These are phyloP conservation scores for Aspergillus glaucus DNA, from an alignment of 2,329 filamentous ascomycete species.

Conservation along the genomic window DNA sequence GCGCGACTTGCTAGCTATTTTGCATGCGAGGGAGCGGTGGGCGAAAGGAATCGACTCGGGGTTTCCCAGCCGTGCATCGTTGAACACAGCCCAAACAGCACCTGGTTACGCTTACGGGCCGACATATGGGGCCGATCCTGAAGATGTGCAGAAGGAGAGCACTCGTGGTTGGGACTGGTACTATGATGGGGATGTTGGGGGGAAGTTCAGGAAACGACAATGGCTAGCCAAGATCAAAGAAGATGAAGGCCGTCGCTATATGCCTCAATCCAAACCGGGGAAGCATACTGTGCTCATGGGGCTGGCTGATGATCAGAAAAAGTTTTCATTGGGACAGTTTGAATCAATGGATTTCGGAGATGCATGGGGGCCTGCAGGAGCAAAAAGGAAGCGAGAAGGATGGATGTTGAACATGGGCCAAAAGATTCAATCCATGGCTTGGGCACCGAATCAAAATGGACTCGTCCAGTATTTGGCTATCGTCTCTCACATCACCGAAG, in stretches of 20 bases:
- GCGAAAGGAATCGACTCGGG: slow-evolving; percentile 39
- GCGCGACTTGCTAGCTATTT: slow-evolving; percentile 44
- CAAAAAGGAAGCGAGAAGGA: slow-evolving; percentile 30
- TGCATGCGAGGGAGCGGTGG: slow-evolving; percentile 49
- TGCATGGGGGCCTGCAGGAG: slow-evolving; percentile 31
- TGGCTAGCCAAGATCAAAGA: slow-evolving; percentile 26
- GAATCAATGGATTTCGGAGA: slow-evolving; percentile 41
- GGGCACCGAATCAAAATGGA: slow-evolving; percentile 41
- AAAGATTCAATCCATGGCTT: slow-evolving; percentile 45
- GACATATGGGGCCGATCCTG: slow-evolving; percentile 39
- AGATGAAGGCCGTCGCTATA: slow-evolving; percentile 37
- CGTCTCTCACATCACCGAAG: slow-evolving; percentile 32
- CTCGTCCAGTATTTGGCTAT: slow-evolving; percentile 53
- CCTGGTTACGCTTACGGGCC: slow-evolving; percentile 33
- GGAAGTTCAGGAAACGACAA: slow-evolving; percentile 40
- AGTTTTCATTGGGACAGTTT: slow-evolving; percentile 37
- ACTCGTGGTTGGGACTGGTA: slow-evolving; percentile 51
- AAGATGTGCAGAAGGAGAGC: slow-evolving; percentile 40
- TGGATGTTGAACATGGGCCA: slow-evolving; percentile 55
- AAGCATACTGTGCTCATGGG: slow-evolving; percentile 48
- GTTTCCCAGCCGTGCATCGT: slow-evolving; percentile 42
- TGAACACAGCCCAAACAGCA: slow-evolving; percentile 23
- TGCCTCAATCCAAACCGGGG: slow-evolving; percentile 26
- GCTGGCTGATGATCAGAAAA: slow-evolving; percentile 38
- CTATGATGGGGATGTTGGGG: slow-evolving; percentile 34